Evolutionary conservation across 495 filamentous ascomycete genomes (phyloP).

Genomic region (Trichocladium antarcticum): DNA sequence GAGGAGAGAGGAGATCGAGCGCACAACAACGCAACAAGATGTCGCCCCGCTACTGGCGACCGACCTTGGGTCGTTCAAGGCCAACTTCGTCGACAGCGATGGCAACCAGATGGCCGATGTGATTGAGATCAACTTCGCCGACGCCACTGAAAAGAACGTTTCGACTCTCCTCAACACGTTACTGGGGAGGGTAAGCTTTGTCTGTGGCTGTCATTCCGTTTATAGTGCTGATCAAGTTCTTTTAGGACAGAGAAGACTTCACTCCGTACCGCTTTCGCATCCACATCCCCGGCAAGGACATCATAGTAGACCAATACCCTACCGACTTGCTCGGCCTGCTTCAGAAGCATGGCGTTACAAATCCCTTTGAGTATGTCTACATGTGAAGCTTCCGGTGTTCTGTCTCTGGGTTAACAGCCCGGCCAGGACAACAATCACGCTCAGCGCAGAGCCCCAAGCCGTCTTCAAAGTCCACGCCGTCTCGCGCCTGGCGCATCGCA

Average conservation of each 20-base stretch:
- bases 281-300: conserved; percentile 46
- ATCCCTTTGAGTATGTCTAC: conserved; percentile 32
- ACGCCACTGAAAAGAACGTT: conserved; percentile 81
- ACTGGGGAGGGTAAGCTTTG: conserved; percentile 58
- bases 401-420: not conserved
- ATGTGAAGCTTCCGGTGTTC: not conserved
- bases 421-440: conserved; percentile 43
- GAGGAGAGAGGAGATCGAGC: conserved; percentile 61
- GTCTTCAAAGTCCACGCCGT: conserved; percentile 91
- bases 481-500: conserved; percentile 75
- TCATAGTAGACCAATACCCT: conserved; percentile 66
- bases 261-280: conserved; percentile 83
- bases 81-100: conserved; percentile 80
- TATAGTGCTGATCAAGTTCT: not conserved
- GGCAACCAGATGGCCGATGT: conserved; percentile 51
- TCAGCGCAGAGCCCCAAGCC: conserved; percentile 81
- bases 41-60: conserved; percentile 54
- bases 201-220: not conserved
- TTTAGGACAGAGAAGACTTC: conserved; percentile 64
- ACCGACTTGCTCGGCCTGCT: conserved; percentile 37
- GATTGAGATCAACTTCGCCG: conserved; percentile 70
- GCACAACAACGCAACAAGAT: conserved; percentile 64
- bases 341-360: conserved; percentile 38
- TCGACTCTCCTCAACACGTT: conserved; percentile 85
- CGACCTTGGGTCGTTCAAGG: conserved; percentile 66